Percentiles rank a stretch among this genome's conserved stretches.
Conservation (phyloP, 1,139 yeast species). For the Blastobotrys raffinosifermentans region DNA sequence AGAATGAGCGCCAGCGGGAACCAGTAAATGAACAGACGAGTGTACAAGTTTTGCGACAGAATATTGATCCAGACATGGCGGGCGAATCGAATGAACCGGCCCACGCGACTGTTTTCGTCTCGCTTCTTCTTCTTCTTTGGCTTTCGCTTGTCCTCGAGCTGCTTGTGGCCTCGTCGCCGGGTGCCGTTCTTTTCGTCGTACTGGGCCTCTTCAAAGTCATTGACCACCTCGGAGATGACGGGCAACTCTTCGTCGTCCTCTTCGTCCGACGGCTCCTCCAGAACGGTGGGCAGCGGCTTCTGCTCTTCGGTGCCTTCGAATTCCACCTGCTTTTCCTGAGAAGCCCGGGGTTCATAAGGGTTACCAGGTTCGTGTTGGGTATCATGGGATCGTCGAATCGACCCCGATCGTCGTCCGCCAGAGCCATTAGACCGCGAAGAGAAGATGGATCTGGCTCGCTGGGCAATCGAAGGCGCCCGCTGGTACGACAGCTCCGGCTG, state of each 20-base stretch:
- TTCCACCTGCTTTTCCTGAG: background rate
- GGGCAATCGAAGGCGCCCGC: constrained; percentile 1
- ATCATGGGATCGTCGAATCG: background rate
- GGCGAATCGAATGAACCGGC: constrained; percentile 18
- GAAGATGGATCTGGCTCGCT: background rate
- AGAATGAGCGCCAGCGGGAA: constrained; percentile 35
- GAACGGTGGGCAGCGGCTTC: background rate
- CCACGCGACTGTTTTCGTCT: constrained; percentile 10
- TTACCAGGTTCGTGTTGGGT: background rate
- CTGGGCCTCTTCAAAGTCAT: constrained; percentile 18
- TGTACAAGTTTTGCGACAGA: constrained; percentile 28
- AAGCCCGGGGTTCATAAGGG: background rate
- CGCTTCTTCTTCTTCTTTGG: constrained; percentile 14
- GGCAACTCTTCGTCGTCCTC: constrained; percentile 23
- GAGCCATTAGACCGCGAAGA: constrained; percentile 2
- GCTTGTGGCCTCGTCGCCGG: constrained; percentile 13
- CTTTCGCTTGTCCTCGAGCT: constrained; percentile 17
- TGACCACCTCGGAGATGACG: constrained; percentile 28
- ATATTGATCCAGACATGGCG: constrained; percentile 26
- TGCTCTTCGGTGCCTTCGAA: background rate
- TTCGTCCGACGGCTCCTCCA: constrained; percentile 12
- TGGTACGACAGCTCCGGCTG: background rate
- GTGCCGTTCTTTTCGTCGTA: constrained; percentile 7
- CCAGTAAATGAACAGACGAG: constrained; percentile 35
- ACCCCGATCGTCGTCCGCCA: too few relatives aligned